Evolutionary conservation across 495 filamentous ascomycete genomes (phyloP).

Genomic region (Neurospora sp.): DNA sequence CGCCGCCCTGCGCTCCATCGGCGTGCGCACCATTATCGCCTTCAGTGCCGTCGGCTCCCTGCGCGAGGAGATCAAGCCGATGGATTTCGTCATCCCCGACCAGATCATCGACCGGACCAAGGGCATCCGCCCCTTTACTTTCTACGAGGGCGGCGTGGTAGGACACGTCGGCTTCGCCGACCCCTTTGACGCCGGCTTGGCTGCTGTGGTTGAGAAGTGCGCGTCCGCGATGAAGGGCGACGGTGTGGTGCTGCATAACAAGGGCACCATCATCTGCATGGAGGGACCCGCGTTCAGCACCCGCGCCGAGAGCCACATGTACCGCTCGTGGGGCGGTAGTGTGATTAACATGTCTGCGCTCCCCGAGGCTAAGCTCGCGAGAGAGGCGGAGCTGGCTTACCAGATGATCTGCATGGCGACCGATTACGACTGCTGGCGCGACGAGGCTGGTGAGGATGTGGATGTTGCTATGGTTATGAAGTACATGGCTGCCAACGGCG

Average conservation of each 20-base stretch:
- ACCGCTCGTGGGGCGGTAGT: constrained; percentile 80
- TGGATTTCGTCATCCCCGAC: constrained; percentile 92
- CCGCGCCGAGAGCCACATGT: constrained; percentile 90
- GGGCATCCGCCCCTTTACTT: constrained; percentile 84
- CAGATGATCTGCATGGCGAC: constrained; percentile 99
- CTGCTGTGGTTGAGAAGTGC: constrained; percentile 61
- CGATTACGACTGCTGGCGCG: constrained; percentile 96
- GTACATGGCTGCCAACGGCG: constrained; percentile 85
- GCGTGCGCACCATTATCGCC: constrained; percentile 81
- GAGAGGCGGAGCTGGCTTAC: constrained; percentile 92
- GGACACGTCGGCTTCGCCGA: constrained; percentile 94
- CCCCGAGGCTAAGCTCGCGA: constrained; percentile 92
- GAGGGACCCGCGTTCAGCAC: constrained; percentile 96
- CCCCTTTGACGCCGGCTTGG: constrained; percentile 79
- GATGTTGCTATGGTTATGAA: constrained; percentile 96
- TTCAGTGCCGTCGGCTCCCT: constrained; percentile 94
- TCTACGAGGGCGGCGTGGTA: constrained; percentile 89
- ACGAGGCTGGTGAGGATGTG: constrained; percentile 51
- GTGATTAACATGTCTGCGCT: constrained; percentile 97
- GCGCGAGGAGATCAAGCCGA: constrained; percentile 80
- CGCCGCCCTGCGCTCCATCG: constrained; percentile 79
- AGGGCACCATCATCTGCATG: constrained; percentile 83
- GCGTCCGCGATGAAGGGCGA: constrained; percentile 71
- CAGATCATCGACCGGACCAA: constrained; percentile 98
- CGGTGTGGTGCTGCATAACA: constrained; percentile 65